Percentiles rank a stretch among this genome's conserved stretches.
phyloP scores from a whole-genome alignment of 129 eudicot species.

The Flaveria trinervia region DNA sequence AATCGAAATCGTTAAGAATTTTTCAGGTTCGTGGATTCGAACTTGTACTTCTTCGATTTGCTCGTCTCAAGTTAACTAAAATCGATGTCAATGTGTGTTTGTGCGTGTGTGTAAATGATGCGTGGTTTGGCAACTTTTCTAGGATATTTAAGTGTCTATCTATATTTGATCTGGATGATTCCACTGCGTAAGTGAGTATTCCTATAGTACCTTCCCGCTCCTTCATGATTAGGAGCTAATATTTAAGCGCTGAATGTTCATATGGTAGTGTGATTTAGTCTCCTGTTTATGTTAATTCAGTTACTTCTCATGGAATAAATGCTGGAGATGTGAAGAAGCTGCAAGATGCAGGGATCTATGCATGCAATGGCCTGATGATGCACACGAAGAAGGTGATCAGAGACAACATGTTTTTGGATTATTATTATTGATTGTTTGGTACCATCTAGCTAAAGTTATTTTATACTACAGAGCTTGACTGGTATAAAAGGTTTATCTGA shows the following conservation, averaged over 20 bases:
- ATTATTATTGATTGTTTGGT: constrained; percentile 4
- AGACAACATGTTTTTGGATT: constrained; percentile 30
- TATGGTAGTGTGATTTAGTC: neutral
- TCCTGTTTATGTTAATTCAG: constrained; percentile 37
- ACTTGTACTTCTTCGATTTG: constrained; percentile 15
- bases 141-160: neutral
- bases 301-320: constrained; percentile 89
- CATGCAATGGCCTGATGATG: constrained; percentile 99
- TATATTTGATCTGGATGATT: constrained; percentile 15
- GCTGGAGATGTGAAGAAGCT: constrained; percentile 99
- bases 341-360: constrained; percentile 94
- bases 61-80: neutral
- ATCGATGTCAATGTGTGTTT: neutral
- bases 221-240: constrained; percentile 4
- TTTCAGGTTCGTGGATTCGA: neutral
- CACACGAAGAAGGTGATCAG: constrained; percentile 92
- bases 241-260: neutral
- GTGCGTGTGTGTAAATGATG: no score
- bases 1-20: neutral
- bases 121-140: neutral
- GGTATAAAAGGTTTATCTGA: constrained; percentile 96
- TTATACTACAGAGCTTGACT: constrained; percentile 60
- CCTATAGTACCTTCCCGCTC: neutral
- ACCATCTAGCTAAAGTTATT: constrained; percentile 4
- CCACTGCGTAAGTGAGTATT: neutral